Percentiles rank a stretch among this genome's conserved stretches.
phyloP scores from a whole-genome alignment of 768 basidiomycete species.

The Leucosporidium scottii region DNA sequence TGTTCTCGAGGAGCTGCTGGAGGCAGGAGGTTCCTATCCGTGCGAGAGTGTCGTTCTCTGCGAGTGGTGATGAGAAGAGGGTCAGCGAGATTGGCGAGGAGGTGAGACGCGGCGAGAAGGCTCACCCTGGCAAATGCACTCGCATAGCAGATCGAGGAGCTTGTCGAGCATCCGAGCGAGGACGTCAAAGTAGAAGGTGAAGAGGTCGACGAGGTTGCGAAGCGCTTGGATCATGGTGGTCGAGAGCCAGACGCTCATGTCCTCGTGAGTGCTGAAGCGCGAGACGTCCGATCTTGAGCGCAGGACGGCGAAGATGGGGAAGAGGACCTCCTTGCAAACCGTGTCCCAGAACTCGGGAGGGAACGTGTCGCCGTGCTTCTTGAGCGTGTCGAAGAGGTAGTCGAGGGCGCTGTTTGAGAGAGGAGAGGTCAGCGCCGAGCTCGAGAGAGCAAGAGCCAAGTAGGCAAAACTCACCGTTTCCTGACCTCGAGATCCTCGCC shows the following conservation, averaged over 20 bases:
- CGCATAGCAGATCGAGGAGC: slow-evolving; percentile 82
- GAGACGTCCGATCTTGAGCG: slow-evolving; percentile 87
- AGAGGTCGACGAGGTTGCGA: slow-evolving; percentile 87
- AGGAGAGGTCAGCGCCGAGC: slow-evolving; percentile 13
- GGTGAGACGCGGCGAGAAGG: background rate
- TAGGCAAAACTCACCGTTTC: slow-evolving; percentile 61
- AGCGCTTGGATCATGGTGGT: slow-evolving; percentile 99
- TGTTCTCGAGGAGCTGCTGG: slow-evolving; percentile 89
- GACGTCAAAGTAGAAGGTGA: slow-evolving; percentile 88
- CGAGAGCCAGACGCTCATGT: slow-evolving; percentile 98
- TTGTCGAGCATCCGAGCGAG: slow-evolving; percentile 85
- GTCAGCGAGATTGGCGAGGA: background rate
- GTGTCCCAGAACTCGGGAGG: slow-evolving; percentile 94
- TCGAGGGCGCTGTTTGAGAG: slow-evolving; percentile 71
- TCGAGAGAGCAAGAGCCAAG: background rate
- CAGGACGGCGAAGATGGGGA: slow-evolving; percentile 95
- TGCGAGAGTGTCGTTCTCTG: slow-evolving; percentile 96
- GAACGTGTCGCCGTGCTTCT: slow-evolving; percentile 76
- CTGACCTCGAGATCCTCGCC: slow-evolving; percentile 97
- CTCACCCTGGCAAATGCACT: slow-evolving; percentile 97
- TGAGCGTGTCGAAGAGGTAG: slow-evolving; percentile 87
- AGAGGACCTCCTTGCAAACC: slow-evolving; percentile 90
- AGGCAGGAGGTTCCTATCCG: slow-evolving; percentile 96
- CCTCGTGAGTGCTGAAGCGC: slow-evolving; percentile 90
- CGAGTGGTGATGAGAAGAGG: background rate